Conservation (phyloP, 495 filamentous ascomycete genomes). For the Thozetella sp. region DNA sequence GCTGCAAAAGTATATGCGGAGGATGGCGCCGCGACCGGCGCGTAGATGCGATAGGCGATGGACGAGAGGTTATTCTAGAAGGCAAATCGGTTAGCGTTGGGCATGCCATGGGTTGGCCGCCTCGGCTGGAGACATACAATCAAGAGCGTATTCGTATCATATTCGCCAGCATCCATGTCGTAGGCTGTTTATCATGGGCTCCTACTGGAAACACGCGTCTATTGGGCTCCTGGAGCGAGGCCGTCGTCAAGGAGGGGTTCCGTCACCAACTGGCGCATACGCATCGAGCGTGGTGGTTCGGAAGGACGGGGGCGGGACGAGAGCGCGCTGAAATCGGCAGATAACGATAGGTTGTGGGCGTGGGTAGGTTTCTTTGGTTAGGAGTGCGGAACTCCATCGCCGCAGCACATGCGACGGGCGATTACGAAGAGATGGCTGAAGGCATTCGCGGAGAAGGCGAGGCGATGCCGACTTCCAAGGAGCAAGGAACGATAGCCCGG, state of each 20-base stretch:
- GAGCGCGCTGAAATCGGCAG: background rate
- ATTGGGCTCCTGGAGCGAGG: conserved; percentile 18
- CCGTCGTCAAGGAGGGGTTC: conserved; percentile 10
- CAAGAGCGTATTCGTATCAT: conserved; percentile 53
- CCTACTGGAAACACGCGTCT: conserved; percentile 13
- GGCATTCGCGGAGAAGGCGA: background rate
- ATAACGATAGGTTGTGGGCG: conserved; percentile 2
- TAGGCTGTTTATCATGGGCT: conserved; percentile 19
- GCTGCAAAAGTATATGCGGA: conserved; percentile 37
- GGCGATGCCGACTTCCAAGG: background rate
- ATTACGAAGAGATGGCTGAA: conserved; percentile 1
- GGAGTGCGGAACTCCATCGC: conserved; percentile 29
- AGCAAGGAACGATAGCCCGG: no score
- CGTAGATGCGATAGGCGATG: conserved; percentile 48
- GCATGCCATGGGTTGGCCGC: background rate
- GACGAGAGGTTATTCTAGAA: conserved; percentile 46
- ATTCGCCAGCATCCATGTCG: conserved; percentile 57
- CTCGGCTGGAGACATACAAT: conserved; percentile 35
- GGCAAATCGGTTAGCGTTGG: conserved; percentile 14
- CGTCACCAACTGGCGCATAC: conserved; percentile 18
- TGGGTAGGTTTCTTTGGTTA: conserved; percentile 19
- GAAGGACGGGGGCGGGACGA: background rate
- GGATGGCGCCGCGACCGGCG: conserved; percentile 36
- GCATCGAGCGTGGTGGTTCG: conserved; percentile 4
- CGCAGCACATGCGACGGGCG: conserved; percentile 10